Conservation (phyloP, 257 asterid genomes). For the Solanum peruvianum region DNA sequence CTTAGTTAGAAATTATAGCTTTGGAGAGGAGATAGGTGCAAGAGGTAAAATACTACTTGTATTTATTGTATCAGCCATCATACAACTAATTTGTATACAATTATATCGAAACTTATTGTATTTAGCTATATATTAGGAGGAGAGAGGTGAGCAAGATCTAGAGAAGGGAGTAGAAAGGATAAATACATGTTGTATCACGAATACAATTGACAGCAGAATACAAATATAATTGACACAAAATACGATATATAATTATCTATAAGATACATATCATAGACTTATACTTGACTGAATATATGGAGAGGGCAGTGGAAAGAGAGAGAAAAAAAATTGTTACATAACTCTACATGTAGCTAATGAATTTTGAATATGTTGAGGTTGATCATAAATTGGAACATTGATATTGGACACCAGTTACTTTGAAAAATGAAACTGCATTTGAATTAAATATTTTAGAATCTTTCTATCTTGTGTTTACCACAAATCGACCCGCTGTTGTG, state of each 20-base stretch:
- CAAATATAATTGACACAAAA: not conserved
- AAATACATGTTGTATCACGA: not conserved
- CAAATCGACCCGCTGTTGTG: not conserved
- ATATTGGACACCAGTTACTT: not conserved
- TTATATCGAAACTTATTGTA: not conserved
- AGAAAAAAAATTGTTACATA: not conserved
- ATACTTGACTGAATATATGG: not conserved
- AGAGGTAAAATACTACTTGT: not conserved
- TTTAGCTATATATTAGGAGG: not conserved
- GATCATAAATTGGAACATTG: too few relatives aligned
- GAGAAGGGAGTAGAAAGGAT: not conserved
- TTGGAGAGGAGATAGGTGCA: not conserved
- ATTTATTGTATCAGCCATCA: not conserved
- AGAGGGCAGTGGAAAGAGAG: not conserved
- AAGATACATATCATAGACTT: too few relatives aligned
- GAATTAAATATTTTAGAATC: not conserved
- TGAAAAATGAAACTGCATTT: not conserved
- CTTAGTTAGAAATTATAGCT: not conserved
- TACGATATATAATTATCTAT: not conserved
- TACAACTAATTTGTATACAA: not conserved
- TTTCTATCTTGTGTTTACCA: not conserved
- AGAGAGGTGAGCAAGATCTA: not conserved
- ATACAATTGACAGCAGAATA: not conserved
- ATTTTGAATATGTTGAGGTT: too few relatives aligned
- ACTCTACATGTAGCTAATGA: not conserved